phyloP scores from a whole-genome alignment of 169 alveolate species.

The Eimeria acervulina region DNA sequence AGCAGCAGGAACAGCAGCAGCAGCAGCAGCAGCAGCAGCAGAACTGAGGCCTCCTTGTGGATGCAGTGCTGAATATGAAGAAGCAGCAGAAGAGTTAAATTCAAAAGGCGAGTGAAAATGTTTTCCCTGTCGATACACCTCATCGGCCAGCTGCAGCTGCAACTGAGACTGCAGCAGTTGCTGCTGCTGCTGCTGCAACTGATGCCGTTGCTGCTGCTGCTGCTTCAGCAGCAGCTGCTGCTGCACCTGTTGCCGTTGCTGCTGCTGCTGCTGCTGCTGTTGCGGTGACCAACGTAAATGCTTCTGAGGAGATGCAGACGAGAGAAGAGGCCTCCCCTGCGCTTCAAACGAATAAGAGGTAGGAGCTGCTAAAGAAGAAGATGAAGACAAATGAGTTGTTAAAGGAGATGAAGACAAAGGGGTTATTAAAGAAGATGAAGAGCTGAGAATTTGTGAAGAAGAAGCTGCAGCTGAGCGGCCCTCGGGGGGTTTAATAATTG shows the following conservation, averaged over 20 bases:
- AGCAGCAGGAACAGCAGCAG: too few species aligned
- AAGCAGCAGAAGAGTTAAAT: too few species aligned
- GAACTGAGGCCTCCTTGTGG: too few species aligned
- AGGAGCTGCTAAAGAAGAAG: not conserved
- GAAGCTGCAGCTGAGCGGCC: too few species aligned
- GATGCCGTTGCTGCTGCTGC: not conserved
- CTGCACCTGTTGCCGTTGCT: conserved; percentile 18
- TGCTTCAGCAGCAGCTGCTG: not conserved
- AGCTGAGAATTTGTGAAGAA: too few species aligned
- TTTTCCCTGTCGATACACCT: not conserved
- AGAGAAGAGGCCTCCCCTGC: too few species aligned
- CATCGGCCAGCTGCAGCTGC: conserved; percentile 10
- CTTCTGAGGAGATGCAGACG: not conserved
- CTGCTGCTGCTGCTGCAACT: not conserved
- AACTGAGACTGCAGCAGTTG: not conserved
- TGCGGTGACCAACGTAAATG: not conserved
- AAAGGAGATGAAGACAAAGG: not conserved
- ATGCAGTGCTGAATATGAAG: too few species aligned
- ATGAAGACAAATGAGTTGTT: not conserved
- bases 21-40: too few species aligned
- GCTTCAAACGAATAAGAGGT: not conserved
- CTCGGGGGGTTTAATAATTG: too few species aligned
- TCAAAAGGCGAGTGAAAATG: too few species aligned
- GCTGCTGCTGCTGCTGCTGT: conserved; percentile 14
- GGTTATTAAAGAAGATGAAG: not conserved